Conservation (phyloP, 768 basidiomycete genomes). For the Brasilioporus rufonigricans region DNA sequence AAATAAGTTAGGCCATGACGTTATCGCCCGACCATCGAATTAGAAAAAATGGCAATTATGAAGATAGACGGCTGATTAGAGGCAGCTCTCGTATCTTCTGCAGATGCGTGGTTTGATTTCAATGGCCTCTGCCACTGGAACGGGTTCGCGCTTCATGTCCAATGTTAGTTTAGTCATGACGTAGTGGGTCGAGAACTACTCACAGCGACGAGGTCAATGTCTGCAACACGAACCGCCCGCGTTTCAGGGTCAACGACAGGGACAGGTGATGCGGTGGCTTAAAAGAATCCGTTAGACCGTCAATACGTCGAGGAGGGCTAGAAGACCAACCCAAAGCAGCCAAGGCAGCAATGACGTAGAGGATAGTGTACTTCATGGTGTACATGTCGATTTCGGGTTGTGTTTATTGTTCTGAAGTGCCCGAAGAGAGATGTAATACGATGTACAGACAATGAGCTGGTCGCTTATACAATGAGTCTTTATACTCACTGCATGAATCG, state of each 20-base stretch:
- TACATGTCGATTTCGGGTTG: slow-evolving; percentile 29
- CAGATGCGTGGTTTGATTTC: slow-evolving; percentile 18
- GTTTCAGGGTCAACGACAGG: slow-evolving; percentile 17
- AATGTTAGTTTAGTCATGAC: not conserved
- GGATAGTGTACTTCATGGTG: slow-evolving; percentile 21
- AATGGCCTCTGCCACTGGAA: slow-evolving; percentile 4
- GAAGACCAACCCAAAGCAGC: slow-evolving; percentile 25
- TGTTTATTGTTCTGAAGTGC: slow-evolving; percentile 26
- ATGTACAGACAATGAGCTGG: slow-evolving; percentile 14
- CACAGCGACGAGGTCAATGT: slow-evolving; percentile 17
- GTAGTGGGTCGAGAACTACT: not conserved
- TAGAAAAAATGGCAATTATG: no score
- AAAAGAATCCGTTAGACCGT: slow-evolving; percentile 2
- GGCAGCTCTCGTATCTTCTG: not conserved
- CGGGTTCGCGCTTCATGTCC: slow-evolving; percentile 11
- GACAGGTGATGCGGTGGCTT: slow-evolving; percentile 30
- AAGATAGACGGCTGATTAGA: not conserved
- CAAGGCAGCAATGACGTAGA: slow-evolving; percentile 31
- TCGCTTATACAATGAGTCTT: slow-evolving; percentile 8
- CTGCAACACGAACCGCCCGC: not conserved
- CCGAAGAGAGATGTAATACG: not conserved
- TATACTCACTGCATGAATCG: slow-evolving; percentile 18
- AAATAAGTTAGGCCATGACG: not conserved
- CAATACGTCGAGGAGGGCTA: no score
- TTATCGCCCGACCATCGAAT: slow-evolving; percentile 2